Conservation (phyloP, 148 eudicot genomes). For the Amaranthus palmeri region DNA sequence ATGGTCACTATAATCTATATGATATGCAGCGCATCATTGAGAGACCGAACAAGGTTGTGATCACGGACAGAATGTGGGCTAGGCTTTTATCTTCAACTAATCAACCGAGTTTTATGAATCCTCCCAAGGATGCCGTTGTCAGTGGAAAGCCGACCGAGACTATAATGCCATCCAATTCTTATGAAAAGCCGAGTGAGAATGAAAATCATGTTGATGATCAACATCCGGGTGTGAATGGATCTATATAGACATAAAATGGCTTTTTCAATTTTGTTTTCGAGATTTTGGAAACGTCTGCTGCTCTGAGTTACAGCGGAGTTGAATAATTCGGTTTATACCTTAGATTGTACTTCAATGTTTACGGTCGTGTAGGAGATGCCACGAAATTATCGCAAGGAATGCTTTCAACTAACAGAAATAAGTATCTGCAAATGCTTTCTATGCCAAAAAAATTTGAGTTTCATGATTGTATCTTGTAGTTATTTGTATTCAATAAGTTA, state of each 20-base stretch:
- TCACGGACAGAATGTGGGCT: slow-evolving; percentile 66
- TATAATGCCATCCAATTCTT: slow-evolving; percentile 13
- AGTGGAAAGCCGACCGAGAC: slow-evolving; percentile 39
- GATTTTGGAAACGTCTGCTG: slow-evolving; percentile 6
- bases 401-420: neutral
- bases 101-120: slow-evolving; percentile 39
- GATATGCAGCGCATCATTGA: slow-evolving; percentile 57
- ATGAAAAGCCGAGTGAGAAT: neutral
- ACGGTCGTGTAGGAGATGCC: slow-evolving; percentile 3
- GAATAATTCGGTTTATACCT: neutral
- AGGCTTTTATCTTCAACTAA: slow-evolving; percentile 59
- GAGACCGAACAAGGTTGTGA: slow-evolving; percentile 58
- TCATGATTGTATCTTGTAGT: neutral
- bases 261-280: neutral
- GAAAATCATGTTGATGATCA: slow-evolving; percentile 11
- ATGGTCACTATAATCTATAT: neutral
- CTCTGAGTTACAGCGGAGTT: slow-evolving; percentile 1
- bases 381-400: slow-evolving; percentile 3
- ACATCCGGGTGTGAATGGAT: slow-evolving; percentile 12
- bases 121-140: slow-evolving; percentile 26
- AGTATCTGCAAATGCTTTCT: slow-evolving; percentile 4
- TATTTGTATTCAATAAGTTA: neutral
- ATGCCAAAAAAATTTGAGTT: neutral
- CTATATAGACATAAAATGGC: neutral
- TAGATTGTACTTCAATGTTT: slow-evolving; percentile 1